A percentile compares a stretch with the other conserved stretches of the same genome.
Evolutionary conservation across 805 yeast species (phyloP).

Genomic region (Allodekkera sacchari): DNA sequence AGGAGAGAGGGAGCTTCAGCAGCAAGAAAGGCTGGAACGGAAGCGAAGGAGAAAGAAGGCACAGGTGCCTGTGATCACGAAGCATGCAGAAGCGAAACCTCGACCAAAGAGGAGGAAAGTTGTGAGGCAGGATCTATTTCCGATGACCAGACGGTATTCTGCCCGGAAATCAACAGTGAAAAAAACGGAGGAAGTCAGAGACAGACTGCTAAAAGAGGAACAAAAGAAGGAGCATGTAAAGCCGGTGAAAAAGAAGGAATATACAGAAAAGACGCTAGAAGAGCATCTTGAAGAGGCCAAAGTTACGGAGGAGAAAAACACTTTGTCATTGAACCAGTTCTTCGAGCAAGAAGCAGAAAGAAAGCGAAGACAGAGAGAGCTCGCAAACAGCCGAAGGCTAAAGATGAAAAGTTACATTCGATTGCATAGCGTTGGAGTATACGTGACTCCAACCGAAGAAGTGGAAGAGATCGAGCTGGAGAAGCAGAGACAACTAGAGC

Average conservation of each 20-base stretch:
- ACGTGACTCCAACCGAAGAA: slow-evolving; percentile 59
- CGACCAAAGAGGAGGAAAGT: slow-evolving; percentile 5
- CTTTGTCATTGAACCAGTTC: slow-evolving; percentile 64
- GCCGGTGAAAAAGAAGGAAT: slow-evolving; percentile 26
- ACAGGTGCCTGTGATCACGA: slow-evolving; percentile 7
- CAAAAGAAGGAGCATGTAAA: slow-evolving; percentile 32
- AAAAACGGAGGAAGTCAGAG: slow-evolving; percentile 68
- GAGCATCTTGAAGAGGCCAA: slow-evolving; percentile 75
- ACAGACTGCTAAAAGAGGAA: slow-evolving; percentile 63
- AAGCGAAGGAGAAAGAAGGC: slow-evolving; percentile 40
- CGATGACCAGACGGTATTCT: slow-evolving; percentile 54
- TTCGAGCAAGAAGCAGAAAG: slow-evolving; percentile 79
- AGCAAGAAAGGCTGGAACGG: slow-evolving; percentile 18
- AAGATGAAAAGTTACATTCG: slow-evolving; percentile 55
- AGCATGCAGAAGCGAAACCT: slow-evolving; percentile 25
- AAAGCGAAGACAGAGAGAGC: slow-evolving; percentile 67
- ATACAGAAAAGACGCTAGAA: slow-evolving; percentile 52
- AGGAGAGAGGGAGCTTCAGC: slow-evolving; percentile 30
- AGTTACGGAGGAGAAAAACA: slow-evolving; percentile 74
- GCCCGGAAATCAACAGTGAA: slow-evolving; percentile 71
- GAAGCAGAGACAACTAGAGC: slow-evolving; percentile 27
- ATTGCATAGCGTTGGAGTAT: slow-evolving; percentile 36
- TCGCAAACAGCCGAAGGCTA: slow-evolving; percentile 56
- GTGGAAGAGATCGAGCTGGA: slow-evolving; percentile 34
- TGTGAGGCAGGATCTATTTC: slow-evolving; percentile 3